Evolutionary conservation across 148 eudicot genomes (phyloP).

Genomic region (Chenopodium suecicum): DNA sequence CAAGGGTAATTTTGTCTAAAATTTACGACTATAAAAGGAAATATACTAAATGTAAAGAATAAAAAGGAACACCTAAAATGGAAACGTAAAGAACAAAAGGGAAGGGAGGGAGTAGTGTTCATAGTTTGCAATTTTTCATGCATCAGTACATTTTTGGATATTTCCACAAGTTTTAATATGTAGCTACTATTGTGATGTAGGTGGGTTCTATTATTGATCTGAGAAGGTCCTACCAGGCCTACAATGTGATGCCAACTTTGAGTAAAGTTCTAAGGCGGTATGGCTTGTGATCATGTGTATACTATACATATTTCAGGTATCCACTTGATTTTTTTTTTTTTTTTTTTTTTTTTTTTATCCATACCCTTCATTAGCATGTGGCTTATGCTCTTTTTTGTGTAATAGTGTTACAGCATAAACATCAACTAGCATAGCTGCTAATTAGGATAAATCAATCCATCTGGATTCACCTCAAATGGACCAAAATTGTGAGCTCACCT

Average conservation of each 20-base stretch:
- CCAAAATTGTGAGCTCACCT: not conserved
- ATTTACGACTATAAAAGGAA: too few relatives aligned
- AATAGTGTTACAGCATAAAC: not conserved
- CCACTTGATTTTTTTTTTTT: not conserved
- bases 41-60: too few relatives aligned
- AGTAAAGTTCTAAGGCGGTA: slow-evolving; percentile 83
- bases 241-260: slow-evolving; percentile 90
- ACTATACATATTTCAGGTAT: slow-evolving; percentile 13
- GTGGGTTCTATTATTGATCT: slow-evolving; percentile 95
- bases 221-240: slow-evolving; percentile 97
- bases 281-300: slow-evolving; percentile 55
- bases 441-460: not conserved
- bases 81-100: too few relatives aligned
- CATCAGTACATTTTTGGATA: not conserved
- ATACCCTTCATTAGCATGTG: not conserved
- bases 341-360: not conserved
- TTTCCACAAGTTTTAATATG: not conserved
- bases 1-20: too few relatives aligned
- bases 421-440: not conserved
- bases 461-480: not conserved
- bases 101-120: too few relatives aligned
- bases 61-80: too few relatives aligned
- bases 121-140: not conserved
- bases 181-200: slow-evolving; percentile 33
- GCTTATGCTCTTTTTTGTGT: not conserved